Evolutionary conservation across 441 rosid genomes (phyloP).

Genomic region (Arabidopsis lyrata): DNA sequence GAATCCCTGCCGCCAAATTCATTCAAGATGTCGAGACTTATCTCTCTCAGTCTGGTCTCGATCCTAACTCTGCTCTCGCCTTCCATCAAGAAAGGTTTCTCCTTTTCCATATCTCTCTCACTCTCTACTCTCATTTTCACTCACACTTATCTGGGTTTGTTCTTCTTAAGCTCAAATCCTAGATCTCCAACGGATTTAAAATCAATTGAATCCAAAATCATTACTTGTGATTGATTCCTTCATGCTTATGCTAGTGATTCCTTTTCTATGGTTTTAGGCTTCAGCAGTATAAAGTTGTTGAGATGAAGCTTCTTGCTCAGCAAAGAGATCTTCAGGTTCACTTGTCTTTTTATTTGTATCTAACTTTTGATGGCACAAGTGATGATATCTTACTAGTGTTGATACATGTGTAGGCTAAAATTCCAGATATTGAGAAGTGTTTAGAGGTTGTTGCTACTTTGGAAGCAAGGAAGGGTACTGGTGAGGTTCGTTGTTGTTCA

Average conservation of each 20-base stretch:
- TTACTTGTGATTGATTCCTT: neutral
- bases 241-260: neutral
- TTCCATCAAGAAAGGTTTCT: slow-evolving; percentile 84
- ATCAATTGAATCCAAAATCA: neutral
- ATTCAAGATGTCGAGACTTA: slow-evolving; percentile 81
- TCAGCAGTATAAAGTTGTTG: slow-evolving; percentile 89
- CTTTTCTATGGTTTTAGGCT: slow-evolving; percentile 53
- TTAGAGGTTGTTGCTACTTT: slow-evolving; percentile 84
- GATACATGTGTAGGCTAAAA: slow-evolving; percentile 67
- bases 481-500: slow-evolving; percentile 74
- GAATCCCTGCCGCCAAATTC: slow-evolving; percentile 92
- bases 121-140: neutral
- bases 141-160: neutral
- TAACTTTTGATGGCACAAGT: slow-evolving; percentile 5
- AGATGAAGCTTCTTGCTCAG: slow-evolving; percentile 94
- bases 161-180: neutral
- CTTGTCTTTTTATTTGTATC: neutral
- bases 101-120: slow-evolving; percentile 1
- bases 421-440: slow-evolving; percentile 92
- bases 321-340: slow-evolving; percentile 90
- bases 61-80: slow-evolving; percentile 70
- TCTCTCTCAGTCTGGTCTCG: slow-evolving; percentile 72
- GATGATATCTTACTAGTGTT: neutral
- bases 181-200: neutral
- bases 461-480: slow-evolving; percentile 81